Evolutionary conservation across 805 yeast genomes (phyloP).

Genomic region (Candida jianshihensis): DNA sequence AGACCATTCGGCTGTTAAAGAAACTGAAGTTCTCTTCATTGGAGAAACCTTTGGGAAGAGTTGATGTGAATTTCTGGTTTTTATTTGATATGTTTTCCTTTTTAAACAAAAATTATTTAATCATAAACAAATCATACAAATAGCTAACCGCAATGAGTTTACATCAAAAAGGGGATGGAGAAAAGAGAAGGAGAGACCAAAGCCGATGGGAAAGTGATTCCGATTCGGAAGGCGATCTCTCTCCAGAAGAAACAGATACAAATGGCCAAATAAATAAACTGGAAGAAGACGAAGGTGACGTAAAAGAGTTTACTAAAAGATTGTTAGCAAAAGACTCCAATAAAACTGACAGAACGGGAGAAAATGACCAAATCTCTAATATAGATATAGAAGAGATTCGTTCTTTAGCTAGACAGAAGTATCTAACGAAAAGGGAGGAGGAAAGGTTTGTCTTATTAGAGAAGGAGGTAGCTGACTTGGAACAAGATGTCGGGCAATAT

Average conservation of each 20-base stretch:
- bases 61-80: too few species aligned
- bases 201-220: constrained; percentile 27
- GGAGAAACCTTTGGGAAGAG: too few species aligned
- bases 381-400: constrained; percentile 31
- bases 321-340: constrained; percentile 5
- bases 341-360: neutral
- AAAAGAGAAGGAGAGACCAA: constrained; percentile 4
- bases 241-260: constrained; percentile 34
- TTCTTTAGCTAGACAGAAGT: constrained; percentile 40
- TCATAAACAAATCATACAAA: too few species aligned
- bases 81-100: too few species aligned
- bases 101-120: too few species aligned
- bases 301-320: constrained; percentile 24
- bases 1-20: neutral
- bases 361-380: constrained; percentile 4
- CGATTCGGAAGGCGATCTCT: constrained; percentile 20
- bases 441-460: constrained; percentile 36
- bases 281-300: constrained; percentile 19
- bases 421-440: constrained; percentile 41
- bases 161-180: constrained; percentile 3
- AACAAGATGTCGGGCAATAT: constrained; percentile 38
- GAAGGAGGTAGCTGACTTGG: constrained; percentile 41
- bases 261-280: constrained; percentile 27
- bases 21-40: too few species aligned
- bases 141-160: neutral